These are phyloP conservation scores for Phaeotremella fagi DNA, from an alignment of 768 basidiomycete species.

Conservation along the genomic window DNA sequence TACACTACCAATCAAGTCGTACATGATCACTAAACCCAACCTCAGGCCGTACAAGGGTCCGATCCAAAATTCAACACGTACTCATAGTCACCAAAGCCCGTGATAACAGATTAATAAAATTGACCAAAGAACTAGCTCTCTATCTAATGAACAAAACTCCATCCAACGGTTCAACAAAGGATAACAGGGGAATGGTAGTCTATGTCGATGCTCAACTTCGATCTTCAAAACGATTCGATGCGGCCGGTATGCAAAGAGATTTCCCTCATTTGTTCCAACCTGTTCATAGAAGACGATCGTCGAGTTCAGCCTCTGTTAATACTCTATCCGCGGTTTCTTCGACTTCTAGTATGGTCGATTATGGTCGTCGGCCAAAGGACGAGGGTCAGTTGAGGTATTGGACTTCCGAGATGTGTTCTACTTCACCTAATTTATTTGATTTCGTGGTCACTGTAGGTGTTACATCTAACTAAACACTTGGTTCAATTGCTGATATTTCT, in stretches of 20 bases:
- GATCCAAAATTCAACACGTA: slow-evolving; percentile 83
- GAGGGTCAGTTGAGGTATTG: slow-evolving; percentile 95
- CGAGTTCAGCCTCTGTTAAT: slow-evolving; percentile 49
- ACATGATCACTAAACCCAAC: not conserved
- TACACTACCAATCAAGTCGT: slow-evolving; percentile 23
- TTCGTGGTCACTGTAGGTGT: slow-evolving; percentile 87
- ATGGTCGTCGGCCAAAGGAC: slow-evolving; percentile 49
- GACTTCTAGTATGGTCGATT: slow-evolving; percentile 29
- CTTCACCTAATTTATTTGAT: slow-evolving; percentile 87
- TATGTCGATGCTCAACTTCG: slow-evolving; percentile 93
- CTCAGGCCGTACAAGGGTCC: slow-evolving; percentile 83
- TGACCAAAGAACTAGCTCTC: slow-evolving; percentile 87
- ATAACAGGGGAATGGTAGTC: slow-evolving; percentile 71
- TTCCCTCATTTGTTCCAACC: slow-evolving; percentile 84
- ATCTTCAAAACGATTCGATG: slow-evolving; percentile 87
- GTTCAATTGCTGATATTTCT: slow-evolving; percentile 1
- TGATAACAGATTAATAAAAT: slow-evolving; percentile 90
- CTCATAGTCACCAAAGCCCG: slow-evolving; percentile 96
- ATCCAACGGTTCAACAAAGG: slow-evolving; percentile 3
- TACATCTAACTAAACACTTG: not conserved
- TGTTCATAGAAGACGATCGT: slow-evolving; percentile 66
- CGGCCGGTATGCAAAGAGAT: slow-evolving; percentile 75
- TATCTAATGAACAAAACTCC: slow-evolving; percentile 80
- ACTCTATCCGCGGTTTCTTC: slow-evolving; percentile 56
- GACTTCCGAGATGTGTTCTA: slow-evolving; percentile 93